Evolutionary conservation across 140 eudicot genomes (phyloP).

Genomic region (Oenanthe javanica): DNA sequence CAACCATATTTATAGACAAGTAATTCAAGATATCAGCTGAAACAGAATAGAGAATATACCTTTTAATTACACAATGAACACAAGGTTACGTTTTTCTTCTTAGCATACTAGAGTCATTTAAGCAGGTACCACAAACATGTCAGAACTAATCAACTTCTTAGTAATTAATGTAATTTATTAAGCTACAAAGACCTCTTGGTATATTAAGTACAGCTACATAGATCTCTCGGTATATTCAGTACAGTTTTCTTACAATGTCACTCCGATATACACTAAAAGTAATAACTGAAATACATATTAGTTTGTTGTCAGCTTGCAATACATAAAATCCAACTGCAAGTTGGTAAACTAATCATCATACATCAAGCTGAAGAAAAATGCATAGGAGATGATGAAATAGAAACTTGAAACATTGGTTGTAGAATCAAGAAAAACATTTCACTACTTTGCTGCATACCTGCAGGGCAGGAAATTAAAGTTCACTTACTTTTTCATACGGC

Average conservation of each 20-base stretch:
- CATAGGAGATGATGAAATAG: background rate
- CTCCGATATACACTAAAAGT: background rate
- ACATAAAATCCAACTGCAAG: background rate
- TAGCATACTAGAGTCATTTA: background rate
- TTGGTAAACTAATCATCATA: background rate
- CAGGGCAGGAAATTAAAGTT: background rate
- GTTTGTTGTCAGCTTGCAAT: background rate
- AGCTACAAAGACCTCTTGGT: background rate
- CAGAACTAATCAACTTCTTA: too few species aligned
- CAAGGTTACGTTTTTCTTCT: background rate
- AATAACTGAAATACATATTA: background rate
- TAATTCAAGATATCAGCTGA: too few species aligned
- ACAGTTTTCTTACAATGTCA: background rate
- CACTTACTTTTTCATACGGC: constrained; percentile 65
- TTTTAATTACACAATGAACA: background rate
- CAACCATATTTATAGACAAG: too few species aligned
- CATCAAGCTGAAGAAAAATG: background rate
- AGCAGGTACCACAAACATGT: background rate
- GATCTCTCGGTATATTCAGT: background rate
- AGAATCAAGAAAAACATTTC: background rate
- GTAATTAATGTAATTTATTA: background rate
- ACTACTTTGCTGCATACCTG: background rate
- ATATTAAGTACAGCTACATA: background rate
- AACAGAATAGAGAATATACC: too few species aligned
- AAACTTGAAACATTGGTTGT: background rate